Percentiles rank a stretch among this genome's conserved stretches.
Evolutionary conservation across 495 filamentous ascomycete species (phyloP).

Genomic region (Daldinia bambusicola): DNA sequence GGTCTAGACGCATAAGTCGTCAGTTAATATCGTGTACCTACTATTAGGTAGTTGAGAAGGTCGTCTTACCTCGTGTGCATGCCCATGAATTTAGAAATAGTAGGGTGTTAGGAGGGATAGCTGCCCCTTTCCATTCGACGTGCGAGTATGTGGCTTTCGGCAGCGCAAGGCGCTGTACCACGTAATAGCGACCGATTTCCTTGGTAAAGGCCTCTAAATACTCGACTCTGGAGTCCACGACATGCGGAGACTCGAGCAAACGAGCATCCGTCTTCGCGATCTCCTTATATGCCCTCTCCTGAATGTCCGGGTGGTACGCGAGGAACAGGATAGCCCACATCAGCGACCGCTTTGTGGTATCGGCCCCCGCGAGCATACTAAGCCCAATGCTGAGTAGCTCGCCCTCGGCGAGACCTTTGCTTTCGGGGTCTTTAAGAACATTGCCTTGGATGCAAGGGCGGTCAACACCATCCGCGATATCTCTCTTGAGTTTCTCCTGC

Average conservation of each 20-base stretch:
- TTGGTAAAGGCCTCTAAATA: conserved; percentile 77
- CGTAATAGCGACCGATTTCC: conserved; percentile 76
- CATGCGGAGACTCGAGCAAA: conserved; percentile 73
- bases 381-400: conserved; percentile 78
- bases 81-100: conserved; percentile 66
- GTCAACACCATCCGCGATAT: conserved; percentile 69
- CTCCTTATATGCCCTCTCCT: conserved; percentile 69
- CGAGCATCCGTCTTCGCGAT: conserved; percentile 72
- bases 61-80: conserved; percentile 22
- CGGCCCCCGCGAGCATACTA: conserved; percentile 67
- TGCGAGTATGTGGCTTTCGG: conserved; percentile 72
- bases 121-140: conserved; percentile 67
- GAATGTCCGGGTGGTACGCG: conserved; percentile 74
- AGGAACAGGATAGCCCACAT: conserved; percentile 75
- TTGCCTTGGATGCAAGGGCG: conserved; percentile 78
- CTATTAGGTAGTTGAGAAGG: no score
- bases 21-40: neutral
- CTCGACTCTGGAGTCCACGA: conserved; percentile 73
- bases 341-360: conserved; percentile 37
- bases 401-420: conserved; percentile 62
- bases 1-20: conserved; percentile 53
- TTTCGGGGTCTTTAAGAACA: conserved; percentile 72
- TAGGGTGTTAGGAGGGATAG: conserved; percentile 71
- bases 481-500: conserved; percentile 68
- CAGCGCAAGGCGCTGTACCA: conserved; percentile 77